Evolutionary conservation across 345 rosid genomes (phyloP).

Genomic region (Aquilaria malaccensis): DNA sequence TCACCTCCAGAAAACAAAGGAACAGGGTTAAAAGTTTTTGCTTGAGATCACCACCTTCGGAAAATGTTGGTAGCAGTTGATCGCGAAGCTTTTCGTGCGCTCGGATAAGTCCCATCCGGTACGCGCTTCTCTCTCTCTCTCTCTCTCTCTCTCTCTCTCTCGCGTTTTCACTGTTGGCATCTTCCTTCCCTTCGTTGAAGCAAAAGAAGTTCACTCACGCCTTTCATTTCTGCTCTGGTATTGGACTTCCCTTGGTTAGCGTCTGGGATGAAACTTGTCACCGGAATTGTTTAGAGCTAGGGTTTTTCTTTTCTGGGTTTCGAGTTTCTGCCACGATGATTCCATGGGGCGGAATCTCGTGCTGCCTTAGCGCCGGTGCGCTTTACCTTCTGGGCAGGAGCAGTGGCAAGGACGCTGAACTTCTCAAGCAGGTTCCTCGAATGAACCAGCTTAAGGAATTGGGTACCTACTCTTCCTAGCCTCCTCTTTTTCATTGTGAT

Average conservation of each 20-base stretch:
- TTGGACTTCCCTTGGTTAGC: not conserved
- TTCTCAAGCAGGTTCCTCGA: conserved; percentile 64
- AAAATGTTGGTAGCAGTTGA: too few species aligned
- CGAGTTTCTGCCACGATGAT: conserved; percentile 29
- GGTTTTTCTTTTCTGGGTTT: not conserved
- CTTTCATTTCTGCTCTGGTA: not conserved
- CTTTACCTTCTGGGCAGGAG: conserved; percentile 87
- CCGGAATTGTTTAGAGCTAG: conserved; percentile 1
- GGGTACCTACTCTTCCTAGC: conserved; percentile 31
- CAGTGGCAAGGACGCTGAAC: conserved; percentile 91
- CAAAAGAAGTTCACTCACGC: not conserved
- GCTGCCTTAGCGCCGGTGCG: conserved; percentile 90
- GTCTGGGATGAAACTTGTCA: not conserved
- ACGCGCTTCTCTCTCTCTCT: not conserved
- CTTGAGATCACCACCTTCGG: too few species aligned
- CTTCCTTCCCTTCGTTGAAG: conserved; percentile 21
- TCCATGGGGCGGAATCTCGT: conserved; percentile 86
- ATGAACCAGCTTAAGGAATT: conserved; percentile 80
- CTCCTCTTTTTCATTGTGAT: not conserved
- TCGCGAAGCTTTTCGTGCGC: too few species aligned
- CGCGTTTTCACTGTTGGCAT: conserved; percentile 21
- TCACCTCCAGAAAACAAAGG: too few species aligned
- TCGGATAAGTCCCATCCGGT: not conserved
- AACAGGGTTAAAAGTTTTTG: too few species aligned
- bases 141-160: not conserved